phyloP scores from a whole-genome alignment of 306 rosid species.

The Fagus crenata region DNA sequence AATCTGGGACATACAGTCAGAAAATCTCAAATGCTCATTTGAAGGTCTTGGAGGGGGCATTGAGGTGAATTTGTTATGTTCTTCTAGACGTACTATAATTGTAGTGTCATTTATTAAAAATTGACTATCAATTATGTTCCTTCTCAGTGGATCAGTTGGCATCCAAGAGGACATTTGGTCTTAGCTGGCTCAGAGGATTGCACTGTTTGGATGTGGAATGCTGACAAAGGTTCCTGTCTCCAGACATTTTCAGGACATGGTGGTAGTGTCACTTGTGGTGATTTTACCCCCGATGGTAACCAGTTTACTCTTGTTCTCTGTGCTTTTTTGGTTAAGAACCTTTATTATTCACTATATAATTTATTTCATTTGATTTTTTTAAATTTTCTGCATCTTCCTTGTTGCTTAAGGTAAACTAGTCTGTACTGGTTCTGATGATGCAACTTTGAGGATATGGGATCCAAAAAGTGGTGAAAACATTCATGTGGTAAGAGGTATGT shows the following conservation, averaged over 20 bases:
- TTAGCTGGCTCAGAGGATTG: slow-evolving; percentile 90
- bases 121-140: slow-evolving; percentile 28
- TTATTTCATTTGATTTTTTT: not conserved
- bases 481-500: slow-evolving; percentile 79
- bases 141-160: slow-evolving; percentile 93
- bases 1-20: slow-evolving; percentile 68
- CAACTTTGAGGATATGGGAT: slow-evolving; percentile 90
- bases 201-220: slow-evolving; percentile 91
- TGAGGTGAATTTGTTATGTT: slow-evolving; percentile 50
- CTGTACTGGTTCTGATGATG: slow-evolving; percentile 91
- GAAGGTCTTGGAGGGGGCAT: slow-evolving; percentile 85
- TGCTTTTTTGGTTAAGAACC: slow-evolving; percentile 1
- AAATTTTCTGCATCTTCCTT: slow-evolving; percentile 21
- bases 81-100: not conserved
- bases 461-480: slow-evolving; percentile 73
- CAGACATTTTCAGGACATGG: slow-evolving; percentile 76
- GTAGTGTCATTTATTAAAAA: slow-evolving; percentile 9
- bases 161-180: slow-evolving; percentile 79
- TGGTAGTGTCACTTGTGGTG: slow-evolving; percentile 80
- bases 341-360: slow-evolving; percentile 5
- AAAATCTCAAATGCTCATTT: slow-evolving; percentile 49
- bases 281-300: slow-evolving; percentile 95
- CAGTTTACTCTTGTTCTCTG: slow-evolving; percentile 27
- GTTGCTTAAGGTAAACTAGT: slow-evolving; percentile 66
- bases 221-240: slow-evolving; percentile 53